Evolutionary conservation across 106 monocot genomes (phyloP).

Genomic region (Agapanthus africanus): DNA sequence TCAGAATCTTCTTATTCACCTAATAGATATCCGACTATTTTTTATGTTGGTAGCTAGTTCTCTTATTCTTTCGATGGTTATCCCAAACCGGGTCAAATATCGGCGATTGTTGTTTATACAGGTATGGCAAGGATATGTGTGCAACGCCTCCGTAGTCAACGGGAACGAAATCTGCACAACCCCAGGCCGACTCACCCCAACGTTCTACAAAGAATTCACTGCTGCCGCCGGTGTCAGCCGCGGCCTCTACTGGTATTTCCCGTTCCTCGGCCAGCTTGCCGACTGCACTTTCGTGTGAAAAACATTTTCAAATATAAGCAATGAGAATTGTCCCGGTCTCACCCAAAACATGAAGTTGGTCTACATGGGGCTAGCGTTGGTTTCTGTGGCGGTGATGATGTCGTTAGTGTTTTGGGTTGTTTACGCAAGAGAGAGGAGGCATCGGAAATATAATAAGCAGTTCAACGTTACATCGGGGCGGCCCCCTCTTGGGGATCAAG

Average conservation of each 20-base stretch:
- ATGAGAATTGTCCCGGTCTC: conserved; percentile 62
- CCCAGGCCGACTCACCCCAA: conserved; percentile 37
- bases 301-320: conserved; percentile 46
- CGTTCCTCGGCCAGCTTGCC: conserved; percentile 61
- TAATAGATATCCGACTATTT: too few relatives aligned
- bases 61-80: too few relatives aligned
- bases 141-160: conserved; percentile 2
- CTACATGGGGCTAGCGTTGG: conserved; percentile 50
- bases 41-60: too few relatives aligned
- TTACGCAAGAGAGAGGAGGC: conserved; percentile 67
- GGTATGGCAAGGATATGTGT: conserved; percentile 35
- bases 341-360: conserved; percentile 45
- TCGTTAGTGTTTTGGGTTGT: conserved; percentile 86
- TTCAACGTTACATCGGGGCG: neutral
- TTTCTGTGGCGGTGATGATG: conserved; percentile 73
- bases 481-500: neutral
- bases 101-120: conserved; percentile 14
- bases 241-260: conserved; percentile 56
- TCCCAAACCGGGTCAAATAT: too few relatives aligned
- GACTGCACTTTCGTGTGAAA: conserved; percentile 81
- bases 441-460: conserved; percentile 37
- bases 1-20: too few relatives aligned
- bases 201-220: conserved; percentile 46
- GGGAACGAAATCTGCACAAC: conserved; percentile 35
- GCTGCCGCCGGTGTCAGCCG: conserved; percentile 39